Conservation (phyloP, 805 yeast species). For the Candida suzukii region DNA sequence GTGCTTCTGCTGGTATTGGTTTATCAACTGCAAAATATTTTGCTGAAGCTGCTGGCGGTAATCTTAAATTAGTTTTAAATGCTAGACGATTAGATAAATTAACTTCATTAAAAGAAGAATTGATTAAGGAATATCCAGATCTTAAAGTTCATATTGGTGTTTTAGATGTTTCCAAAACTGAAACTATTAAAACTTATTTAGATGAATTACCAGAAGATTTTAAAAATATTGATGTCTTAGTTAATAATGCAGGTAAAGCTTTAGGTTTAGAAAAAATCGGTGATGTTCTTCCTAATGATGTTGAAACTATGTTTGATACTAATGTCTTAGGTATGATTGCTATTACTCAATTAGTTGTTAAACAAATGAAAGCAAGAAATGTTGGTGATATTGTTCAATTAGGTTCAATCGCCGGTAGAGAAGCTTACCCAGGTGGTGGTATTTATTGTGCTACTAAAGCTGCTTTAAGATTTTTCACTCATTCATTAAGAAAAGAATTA, state of each 20-base stretch:
- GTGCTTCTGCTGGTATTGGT: conserved; percentile 96
- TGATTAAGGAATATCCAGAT: conserved; percentile 27
- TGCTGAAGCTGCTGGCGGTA: conserved; percentile 53
- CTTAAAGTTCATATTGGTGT: conserved; percentile 26
- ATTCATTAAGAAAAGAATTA: conserved; percentile 53
- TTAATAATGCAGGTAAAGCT: conserved; percentile 78
- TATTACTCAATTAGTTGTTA: conserved; percentile 73
- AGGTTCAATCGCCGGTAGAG: conserved; percentile 77
- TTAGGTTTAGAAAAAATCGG: conserved; percentile 77
- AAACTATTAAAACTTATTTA: conserved; percentile 40
- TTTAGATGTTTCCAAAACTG: conserved; percentile 34
- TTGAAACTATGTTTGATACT: conserved; percentile 72
- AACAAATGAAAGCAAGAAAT: conserved; percentile 62
- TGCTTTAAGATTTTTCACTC: conserved; percentile 65
- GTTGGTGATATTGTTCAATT: conserved; percentile 67
- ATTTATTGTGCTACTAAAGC: conserved; percentile 74
- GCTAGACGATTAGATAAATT: conserved; percentile 48
- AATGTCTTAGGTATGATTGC: conserved; percentile 83
- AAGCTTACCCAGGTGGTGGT: conserved; percentile 73
- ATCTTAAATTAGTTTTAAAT: conserved; percentile 40
- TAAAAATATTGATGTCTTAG: conserved; percentile 53
- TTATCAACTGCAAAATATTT: conserved; percentile 84
- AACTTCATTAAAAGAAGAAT: conserved; percentile 29
- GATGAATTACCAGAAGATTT: conserved; percentile 37
- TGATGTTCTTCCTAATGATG: conserved; percentile 51